These are phyloP conservation scores for Emmonsiellopsis sp. DNA, from an alignment of 2,329 filamentous ascomycete genomes.

Conservation along the genomic window DNA sequence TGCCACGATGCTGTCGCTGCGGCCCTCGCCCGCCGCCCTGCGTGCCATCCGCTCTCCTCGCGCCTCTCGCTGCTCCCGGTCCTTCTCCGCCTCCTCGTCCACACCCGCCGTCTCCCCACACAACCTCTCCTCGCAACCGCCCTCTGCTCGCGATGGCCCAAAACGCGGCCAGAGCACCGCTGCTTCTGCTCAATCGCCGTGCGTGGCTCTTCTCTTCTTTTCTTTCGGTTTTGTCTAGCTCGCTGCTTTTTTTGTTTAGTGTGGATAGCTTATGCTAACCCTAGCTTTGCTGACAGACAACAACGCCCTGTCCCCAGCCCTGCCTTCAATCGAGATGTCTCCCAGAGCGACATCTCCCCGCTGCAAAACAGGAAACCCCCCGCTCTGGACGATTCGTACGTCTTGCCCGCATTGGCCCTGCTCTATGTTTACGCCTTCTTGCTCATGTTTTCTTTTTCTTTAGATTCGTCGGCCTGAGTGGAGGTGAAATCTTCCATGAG, in stretches of 20 bases:
- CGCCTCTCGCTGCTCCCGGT: slow-evolving; percentile 28
- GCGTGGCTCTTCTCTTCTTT: slow-evolving; percentile 26
- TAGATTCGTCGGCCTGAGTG: slow-evolving; percentile 87
- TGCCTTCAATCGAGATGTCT: slow-evolving; percentile 45
- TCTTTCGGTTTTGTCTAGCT: not conserved
- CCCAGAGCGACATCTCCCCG: slow-evolving; percentile 58
- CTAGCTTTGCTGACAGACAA: slow-evolving; percentile 33
- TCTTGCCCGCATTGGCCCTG: slow-evolving; percentile 13
- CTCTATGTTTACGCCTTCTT: not conserved
- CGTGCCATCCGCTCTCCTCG: slow-evolving; percentile 36
- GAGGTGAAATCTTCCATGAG: slow-evolving; percentile 96
- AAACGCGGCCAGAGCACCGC: slow-evolving; percentile 38
- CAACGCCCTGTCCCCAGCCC: slow-evolving; percentile 54
- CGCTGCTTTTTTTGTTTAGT: not conserved
- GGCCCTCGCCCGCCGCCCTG: slow-evolving; percentile 39
- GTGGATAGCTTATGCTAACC: slow-evolving; percentile 1
- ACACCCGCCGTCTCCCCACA: slow-evolving; percentile 38
- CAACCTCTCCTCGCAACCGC: slow-evolving; percentile 30
- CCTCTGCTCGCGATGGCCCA: slow-evolving; percentile 19
- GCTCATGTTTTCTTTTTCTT: not conserved
- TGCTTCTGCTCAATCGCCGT: slow-evolving; percentile 44
- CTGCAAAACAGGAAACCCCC: slow-evolving; percentile 51
- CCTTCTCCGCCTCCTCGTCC: slow-evolving; percentile 37
- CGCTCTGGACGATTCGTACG: slow-evolving; percentile 74
- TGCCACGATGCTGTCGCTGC: slow-evolving; percentile 41